Evolutionary conservation across 2,329 filamentous ascomycete species (phyloP), one percentile per base, ranked within the genome.

Genomic region (Aureobasidium mangrovei): DNA sequence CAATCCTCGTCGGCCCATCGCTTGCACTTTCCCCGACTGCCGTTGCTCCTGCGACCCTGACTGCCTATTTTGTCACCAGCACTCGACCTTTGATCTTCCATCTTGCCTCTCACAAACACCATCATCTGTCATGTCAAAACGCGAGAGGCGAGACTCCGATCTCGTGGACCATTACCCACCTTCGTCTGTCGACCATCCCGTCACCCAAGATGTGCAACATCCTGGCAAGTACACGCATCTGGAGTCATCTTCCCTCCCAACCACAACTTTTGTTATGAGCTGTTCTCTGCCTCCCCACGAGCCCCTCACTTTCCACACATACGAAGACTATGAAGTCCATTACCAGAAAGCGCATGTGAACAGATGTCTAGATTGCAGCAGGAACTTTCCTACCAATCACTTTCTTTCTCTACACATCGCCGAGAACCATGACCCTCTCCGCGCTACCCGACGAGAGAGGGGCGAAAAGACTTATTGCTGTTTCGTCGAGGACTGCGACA

Each of bases 391-490:
- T 1, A 90, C 88, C 0, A 78, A 84, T 35, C 84, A 91, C 67
- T 83, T 93, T 53, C 76, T 98, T 48, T 76, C 79, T 55, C 70
- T 97, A 43, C 93, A 98, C 66, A 91, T 95, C 60, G 83, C 91
- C 61, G 93, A 97, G 69, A 88, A 85, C 60, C 93, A 97, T 69
- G 90, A 98, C 70, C 81, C 89, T 6, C 78, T 97, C 57, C 77
- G 81, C 38, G 83, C 81, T 47, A 79, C 88, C 8, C 81, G 77
- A 64, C 81, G 83, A 61, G 89, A 89, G 51, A 81, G 82, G 62
- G 93, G 91, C 41, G 90, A 95, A 66, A 91, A 89, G 64, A 96
- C 86, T 83, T 96, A 86, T 70, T 83, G 82, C 4, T 98, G 93
- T 72, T 94, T 97, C 64, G 83, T 96, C 5, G 86, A 95, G 65